A percentile compares a stretch with the other conserved stretches of the same genome.
Evolutionary conservation across 2,329 filamentous ascomycete genomes (phyloP).

Genomic region (Colletotrichum cordylinicola): DNA sequence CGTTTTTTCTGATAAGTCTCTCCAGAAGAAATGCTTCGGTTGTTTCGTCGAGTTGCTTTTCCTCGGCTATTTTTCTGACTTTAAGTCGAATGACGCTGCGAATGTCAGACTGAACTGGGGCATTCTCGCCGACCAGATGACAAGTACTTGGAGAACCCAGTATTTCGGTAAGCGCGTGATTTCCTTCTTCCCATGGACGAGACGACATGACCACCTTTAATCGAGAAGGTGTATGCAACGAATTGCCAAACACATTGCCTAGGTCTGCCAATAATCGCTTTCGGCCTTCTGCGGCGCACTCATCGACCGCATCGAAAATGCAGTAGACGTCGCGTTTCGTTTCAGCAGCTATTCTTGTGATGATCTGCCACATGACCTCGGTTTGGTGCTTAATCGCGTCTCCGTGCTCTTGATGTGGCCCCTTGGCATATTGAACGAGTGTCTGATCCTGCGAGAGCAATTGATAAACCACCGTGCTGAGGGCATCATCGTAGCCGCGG

Average conservation of each 20-base stretch:
- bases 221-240: background rate
- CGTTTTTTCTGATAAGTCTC: background rate
- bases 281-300: background rate
- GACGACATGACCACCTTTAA: background rate
- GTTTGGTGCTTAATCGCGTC: background rate
- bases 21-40: background rate
- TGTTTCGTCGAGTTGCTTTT: background rate
- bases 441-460: background rate
- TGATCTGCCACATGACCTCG: background rate
- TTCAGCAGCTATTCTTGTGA: background rate
- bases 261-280: background rate
- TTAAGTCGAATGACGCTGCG: background rate
- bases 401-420: background rate
- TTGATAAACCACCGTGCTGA: background rate
- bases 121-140: background rate
- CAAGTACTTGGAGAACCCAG: background rate
- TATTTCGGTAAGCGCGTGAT: fast-evolving
- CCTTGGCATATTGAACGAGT: background rate
- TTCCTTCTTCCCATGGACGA: background rate
- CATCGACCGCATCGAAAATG: background rate
- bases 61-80: background rate
- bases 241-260: background rate
- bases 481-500: background rate
- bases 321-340: background rate
- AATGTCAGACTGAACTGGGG: background rate